Evolutionary conservation across 441 rosid species (phyloP).

Genomic region (Adansonia grandidieri): DNA sequence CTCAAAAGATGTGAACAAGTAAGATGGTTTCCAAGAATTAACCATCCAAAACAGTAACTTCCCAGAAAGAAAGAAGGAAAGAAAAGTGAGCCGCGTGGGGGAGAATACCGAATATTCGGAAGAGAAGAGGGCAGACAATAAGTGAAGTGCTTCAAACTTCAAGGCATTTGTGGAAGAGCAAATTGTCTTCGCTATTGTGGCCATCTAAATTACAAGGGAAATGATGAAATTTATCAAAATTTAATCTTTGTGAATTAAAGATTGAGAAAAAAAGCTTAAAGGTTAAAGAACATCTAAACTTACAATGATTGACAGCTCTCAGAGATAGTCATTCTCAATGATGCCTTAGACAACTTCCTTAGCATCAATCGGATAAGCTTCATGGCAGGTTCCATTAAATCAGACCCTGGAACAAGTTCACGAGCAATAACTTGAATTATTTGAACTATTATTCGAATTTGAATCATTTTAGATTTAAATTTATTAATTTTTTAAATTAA

Average conservation of each 20-base stretch:
- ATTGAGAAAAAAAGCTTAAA: background rate
- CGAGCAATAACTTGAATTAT: background rate
- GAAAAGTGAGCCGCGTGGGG: too few relatives aligned
- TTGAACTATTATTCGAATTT: too few relatives aligned
- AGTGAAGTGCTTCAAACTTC: conserved; percentile 84
- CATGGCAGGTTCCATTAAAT: conserved; percentile 69
- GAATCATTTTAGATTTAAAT: too few relatives aligned
- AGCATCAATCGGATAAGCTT: conserved; percentile 64
- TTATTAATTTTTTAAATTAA: too few relatives aligned
- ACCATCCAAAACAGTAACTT: conserved; percentile 8
- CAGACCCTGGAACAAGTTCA: conserved; percentile 63
- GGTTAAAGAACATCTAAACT: conserved; percentile 34
- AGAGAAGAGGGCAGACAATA: conserved; percentile 72
- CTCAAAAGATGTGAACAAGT: background rate
- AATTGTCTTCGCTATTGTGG: conserved; percentile 63
- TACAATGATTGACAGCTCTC: conserved; percentile 69
- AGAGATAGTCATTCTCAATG: conserved; percentile 39
- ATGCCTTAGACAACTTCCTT: conserved; percentile 52
- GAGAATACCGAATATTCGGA: conserved; percentile 59
- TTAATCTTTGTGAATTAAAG: background rate
- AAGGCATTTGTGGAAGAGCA: conserved; percentile 74
- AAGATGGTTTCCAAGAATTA: conserved; percentile 5
- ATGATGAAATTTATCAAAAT: conserved; percentile 12
- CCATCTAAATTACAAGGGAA: conserved; percentile 50
- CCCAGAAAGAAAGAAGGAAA: background rate